Evolutionary conservation across 495 filamentous ascomycete species (phyloP).

Genomic region (Neurospora sublineolata): DNA sequence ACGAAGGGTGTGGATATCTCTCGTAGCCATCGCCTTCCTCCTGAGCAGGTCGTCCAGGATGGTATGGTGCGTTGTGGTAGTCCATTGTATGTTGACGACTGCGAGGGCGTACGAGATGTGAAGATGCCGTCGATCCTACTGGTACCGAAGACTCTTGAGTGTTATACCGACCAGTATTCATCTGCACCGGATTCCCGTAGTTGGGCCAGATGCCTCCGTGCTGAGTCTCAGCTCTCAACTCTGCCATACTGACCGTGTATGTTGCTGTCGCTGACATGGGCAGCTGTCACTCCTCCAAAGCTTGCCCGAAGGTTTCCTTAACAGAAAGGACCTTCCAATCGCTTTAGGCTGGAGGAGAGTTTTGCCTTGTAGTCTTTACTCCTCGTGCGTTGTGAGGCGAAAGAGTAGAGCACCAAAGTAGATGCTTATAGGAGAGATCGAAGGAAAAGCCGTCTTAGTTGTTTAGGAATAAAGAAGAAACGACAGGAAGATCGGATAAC

Average conservation of each 20-base stretch:
- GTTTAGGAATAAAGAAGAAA: conserved; percentile 5
- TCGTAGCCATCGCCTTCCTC: conserved; percentile 37
- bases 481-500: conserved; percentile 27
- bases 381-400: background rate
- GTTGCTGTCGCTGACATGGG: conserved; percentile 44
- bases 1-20: conserved; percentile 32
- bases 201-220: conserved; percentile 40
- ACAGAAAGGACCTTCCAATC: conserved; percentile 2
- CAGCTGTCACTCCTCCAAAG: conserved; percentile 26
- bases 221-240: conserved; percentile 40
- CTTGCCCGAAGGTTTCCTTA: conserved; percentile 9
- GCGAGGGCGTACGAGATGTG: conserved; percentile 34
- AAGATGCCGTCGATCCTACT: conserved; percentile 27
- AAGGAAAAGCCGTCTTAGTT: background rate
- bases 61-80: conserved; percentile 25
- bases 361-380: background rate
- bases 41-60: conserved; percentile 34
- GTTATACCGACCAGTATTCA: conserved; percentile 32
- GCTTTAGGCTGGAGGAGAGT: background rate
- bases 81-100: conserved; percentile 26
- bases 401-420: background rate
- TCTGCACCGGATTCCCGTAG: conserved; percentile 38
- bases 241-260: conserved; percentile 44
- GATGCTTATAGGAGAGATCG: background rate
- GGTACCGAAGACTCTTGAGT: conserved; percentile 32